A percentile compares a stretch with the other conserved stretches of the same genome.
Conservation (phyloP, 345 rosid genomes). For the Populus deltoides region DNA sequence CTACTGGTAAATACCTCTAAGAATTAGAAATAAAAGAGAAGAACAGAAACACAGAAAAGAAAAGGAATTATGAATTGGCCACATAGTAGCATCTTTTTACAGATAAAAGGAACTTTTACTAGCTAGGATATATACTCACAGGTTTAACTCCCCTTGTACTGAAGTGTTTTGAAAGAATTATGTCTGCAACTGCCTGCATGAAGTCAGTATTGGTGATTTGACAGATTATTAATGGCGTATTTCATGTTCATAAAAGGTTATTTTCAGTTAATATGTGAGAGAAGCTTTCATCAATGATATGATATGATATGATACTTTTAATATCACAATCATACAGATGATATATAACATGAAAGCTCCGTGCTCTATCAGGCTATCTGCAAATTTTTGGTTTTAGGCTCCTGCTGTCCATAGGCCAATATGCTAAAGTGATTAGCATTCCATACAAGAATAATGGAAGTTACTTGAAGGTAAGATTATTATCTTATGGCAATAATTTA, state of each 20-base stretch:
- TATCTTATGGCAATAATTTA: neutral
- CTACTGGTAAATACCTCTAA: neutral
- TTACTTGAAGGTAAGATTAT: neutral
- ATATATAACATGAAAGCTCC: neutral
- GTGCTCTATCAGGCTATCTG: neutral
- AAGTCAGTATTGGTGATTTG: neutral
- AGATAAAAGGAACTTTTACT: neutral
- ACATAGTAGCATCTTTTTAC: neutral
- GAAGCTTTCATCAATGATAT: neutral
- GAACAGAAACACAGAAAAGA: neutral
- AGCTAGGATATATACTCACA: slow-evolving; percentile 49
- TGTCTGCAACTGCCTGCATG: slow-evolving; percentile 75
- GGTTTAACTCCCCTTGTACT: slow-evolving; percentile 59
- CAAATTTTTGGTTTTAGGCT: neutral
- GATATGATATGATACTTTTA: neutral
- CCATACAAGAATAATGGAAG: neutral
- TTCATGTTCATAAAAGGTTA: neutral
- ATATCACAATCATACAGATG: neutral
- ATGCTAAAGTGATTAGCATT: neutral
- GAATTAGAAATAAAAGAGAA: neutral
- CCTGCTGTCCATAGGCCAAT: neutral
- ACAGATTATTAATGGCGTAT: neutral
- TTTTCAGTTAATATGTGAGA: neutral
- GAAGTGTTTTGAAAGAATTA: slow-evolving; percentile 72
- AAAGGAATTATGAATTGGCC: neutral